Evolutionary conservation across 805 yeast species (phyloP), one percentile per base, ranked within the genome.

Genomic region (Teunomyces funiuensis): DNA sequence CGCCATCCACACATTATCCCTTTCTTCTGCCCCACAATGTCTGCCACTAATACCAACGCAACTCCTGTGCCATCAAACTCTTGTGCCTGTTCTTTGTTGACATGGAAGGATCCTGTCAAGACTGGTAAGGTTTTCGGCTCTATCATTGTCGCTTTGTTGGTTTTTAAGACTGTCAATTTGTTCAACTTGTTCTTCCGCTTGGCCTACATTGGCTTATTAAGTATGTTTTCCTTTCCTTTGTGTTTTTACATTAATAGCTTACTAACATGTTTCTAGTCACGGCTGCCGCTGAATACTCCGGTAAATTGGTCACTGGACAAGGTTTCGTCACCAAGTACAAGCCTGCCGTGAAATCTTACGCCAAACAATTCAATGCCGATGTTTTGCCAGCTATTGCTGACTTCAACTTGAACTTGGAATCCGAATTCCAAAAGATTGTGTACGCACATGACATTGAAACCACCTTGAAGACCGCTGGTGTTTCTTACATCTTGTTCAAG

Each of bases 321-420:
- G 97, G 97, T 14, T 74, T 90, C 48, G 83, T 91, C 46, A 77
- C 89, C 46, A 79, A 82, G 54, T 81, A 85, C 73, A 82, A 77
- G 61, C 88, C 93, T 41, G 69, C 77, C n/a, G 58, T 65, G 36
- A 55, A 58, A 43, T 53, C 71, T 5, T 57, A 53, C 43, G 66
- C 75, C 55, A 53, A 58, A 53, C 47, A 53, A 34, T 45, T 70
- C 56, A 63, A 69, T 48, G 58, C 69, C 16, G 46, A 63, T 39
- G 54, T 58, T 40, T 67, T 70, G 56, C 80, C 75, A 42, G 59
- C 57, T 39, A 49, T 76, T 40, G 70, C 75, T 42, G 61, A 66
- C 44, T 63, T 70, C 43, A 65, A 60, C 73, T 79, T 78, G 48
- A 63, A 65, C 26, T 58, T 72, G 38, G 91, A 85, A 68, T 57